These are phyloP conservation scores for Staphylotrichum longicolle DNA, from an alignment of 495 filamentous ascomycete species.

Conservation along the genomic window DNA sequence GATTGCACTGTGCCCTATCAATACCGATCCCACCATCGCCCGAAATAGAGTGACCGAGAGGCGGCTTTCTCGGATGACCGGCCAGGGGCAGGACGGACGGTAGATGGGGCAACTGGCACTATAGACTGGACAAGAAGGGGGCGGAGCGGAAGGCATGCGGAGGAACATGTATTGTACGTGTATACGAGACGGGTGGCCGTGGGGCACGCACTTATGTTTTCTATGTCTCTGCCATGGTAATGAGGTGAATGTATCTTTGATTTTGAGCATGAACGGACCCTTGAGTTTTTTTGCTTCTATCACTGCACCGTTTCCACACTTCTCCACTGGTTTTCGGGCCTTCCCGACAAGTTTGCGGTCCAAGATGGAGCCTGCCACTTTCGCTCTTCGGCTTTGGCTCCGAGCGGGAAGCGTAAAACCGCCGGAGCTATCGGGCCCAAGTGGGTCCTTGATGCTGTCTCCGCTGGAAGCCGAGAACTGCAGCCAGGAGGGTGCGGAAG, in stretches of 20 bases:
- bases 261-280: background rate
- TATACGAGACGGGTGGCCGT: slow-evolving; percentile 11
- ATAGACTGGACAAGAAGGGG: slow-evolving; percentile 13
- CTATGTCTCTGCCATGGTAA: slow-evolving; percentile 13
- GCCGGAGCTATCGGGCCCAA: slow-evolving; percentile 24
- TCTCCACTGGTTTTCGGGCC: slow-evolving; percentile 1
- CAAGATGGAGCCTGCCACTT: background rate
- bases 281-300: background rate
- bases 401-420: slow-evolving; percentile 16
- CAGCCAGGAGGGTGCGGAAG: too few relatives aligned
- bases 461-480: too few relatives aligned
- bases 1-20: background rate
- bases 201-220: slow-evolving; percentile 9
- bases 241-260: slow-evolving; percentile 17
- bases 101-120: slow-evolving; percentile 2
- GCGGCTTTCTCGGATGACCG: slow-evolving; percentile 1
- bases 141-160: background rate
- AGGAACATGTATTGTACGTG: slow-evolving; percentile 10
- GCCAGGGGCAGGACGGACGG: background rate
- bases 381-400: background rate
- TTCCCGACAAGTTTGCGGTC: slow-evolving; percentile 2
- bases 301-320: background rate
- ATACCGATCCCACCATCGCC: background rate
- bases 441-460: background rate
- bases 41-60: background rate